A percentile compares a stretch with the other conserved stretches of the same genome.
Evolutionary conservation across 1,284 basidiomycete species (phyloP).

Genomic region (Cryptococcus sp.): DNA sequence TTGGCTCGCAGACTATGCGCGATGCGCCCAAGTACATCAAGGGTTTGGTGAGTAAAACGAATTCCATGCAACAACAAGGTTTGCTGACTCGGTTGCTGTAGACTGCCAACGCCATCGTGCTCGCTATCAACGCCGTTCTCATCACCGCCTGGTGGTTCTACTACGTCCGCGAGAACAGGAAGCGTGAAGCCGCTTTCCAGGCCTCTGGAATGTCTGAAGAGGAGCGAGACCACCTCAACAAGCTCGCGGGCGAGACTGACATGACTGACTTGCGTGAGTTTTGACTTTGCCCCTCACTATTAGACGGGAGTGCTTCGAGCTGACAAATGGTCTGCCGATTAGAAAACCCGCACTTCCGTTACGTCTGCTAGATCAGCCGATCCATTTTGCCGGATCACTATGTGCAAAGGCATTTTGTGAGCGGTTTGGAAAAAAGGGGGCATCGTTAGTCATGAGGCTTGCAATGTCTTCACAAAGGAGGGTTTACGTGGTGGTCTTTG

Average conservation of each 20-base stretch:
- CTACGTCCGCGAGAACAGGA: slow-evolving; percentile 24
- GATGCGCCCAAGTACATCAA: slow-evolving; percentile 29
- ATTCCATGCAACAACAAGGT: slow-evolving; percentile 2
- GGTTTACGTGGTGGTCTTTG: too few species aligned
- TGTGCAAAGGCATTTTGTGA: too few species aligned
- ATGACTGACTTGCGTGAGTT: slow-evolving; percentile 29
- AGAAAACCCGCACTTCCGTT: slow-evolving; percentile 32
- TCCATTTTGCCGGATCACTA: too few species aligned
- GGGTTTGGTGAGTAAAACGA: slow-evolving; percentile 9
- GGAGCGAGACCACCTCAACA: slow-evolving; percentile 22
- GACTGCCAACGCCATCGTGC: slow-evolving; percentile 22
- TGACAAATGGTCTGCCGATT: not conserved
- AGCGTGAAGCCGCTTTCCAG: slow-evolving; percentile 23
- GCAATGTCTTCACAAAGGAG: too few species aligned
- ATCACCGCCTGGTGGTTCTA: slow-evolving; percentile 27
- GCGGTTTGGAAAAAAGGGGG: too few species aligned
- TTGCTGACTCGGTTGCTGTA: not conserved
- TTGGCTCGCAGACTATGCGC: slow-evolving; percentile 30
- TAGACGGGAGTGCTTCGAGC: not conserved
- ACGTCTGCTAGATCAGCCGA: slow-evolving; percentile 17
- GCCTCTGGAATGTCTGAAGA: slow-evolving; percentile 25
- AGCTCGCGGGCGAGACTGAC: slow-evolving; percentile 33
- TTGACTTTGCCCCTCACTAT: not conserved
- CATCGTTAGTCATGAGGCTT: too few species aligned
- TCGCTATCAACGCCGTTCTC: slow-evolving; percentile 19